Base-by-base conservation (phyloP, 345 rosid genomes). In the Moricandia arvensis region DNA sequence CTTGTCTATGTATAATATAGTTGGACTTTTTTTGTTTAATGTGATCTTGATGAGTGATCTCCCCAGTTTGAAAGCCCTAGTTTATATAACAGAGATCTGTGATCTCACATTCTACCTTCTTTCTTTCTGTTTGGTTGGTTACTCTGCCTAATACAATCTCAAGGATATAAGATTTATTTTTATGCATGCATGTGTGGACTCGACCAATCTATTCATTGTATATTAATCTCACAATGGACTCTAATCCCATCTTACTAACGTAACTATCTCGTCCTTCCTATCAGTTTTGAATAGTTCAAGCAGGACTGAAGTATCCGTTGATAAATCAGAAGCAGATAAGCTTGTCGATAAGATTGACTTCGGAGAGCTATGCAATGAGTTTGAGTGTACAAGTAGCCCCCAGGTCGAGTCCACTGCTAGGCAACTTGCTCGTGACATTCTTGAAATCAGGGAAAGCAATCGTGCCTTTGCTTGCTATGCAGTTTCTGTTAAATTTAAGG, bases 341-440 rank as follows among this genome's bases (percentile, higher is more conserved):
- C 79, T 91, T 9, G 91, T 91, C 2, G 93, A 94, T 64, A 87
- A 82, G 30, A 81, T 94, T 87, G 86, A 94, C 72, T 94, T 94
- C 51, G 97, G 97, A 4, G 95, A 88, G 72, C 82, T 94, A 37
- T 94, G 96, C 84, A 81, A 94, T 61, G 98, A 90, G 38, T 94
- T 94, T 64, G 95, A 91, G 82, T 94, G 98, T 82, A 76, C 86
- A 31, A 94, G 96, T 68, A 94, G 98, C 61, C 98, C 98, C 3
- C 80, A 78, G 63, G 97, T 91, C 27, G 98, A 94, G 82, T 87
- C 98, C 30, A 88, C 97, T 0, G 97, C 96, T 0, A 85, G 97
- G 61, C 95, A 94, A 80, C 90, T 94, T 5, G 89, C 76, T 0
- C 90, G 89, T 1, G 98, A 94, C 51, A 90, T 94, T 71, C 85